Base-by-base conservation (phyloP, 345 rosid genomes). In the Salix dunnii region DNA sequence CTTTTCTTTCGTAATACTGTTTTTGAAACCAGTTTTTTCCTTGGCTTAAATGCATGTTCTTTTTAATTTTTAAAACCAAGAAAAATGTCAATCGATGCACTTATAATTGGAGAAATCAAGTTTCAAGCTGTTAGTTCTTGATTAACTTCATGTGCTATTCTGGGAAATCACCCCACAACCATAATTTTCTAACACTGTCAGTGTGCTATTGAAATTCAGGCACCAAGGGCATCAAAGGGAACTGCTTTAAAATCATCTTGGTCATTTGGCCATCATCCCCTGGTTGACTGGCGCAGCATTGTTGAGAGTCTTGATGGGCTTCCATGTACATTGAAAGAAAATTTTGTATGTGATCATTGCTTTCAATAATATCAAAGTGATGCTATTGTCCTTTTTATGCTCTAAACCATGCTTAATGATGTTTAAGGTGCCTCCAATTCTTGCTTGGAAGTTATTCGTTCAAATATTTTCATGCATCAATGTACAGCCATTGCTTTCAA, bases 381-480 rank as follows among this genome's bases (percentile, higher is more conserved):
- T 30, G 2, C 9, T 7, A 2, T 72, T 18, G 30, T 53, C 49
- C 27, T 33, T 53, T 35, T 51, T 66, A 60, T 49, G 36, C 53
- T 70, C 36, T 55, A 55, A 48, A 31, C 76, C 20, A 51, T 66
- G 28, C 27, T 17, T 66, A 62, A 64, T 51, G 36, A 67, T 35
- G 18, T 72, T 68, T 43, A 60, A 81, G 84, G 84, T 77, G 43
- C 65, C 84, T 65, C 65, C 78, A 27, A 16, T 73, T 51, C 78
- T 77, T 65, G 76, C 65, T 18, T 76, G 74, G 65, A 81, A 77
- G 74, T 70, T 74, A 43, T 70, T 74, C 60, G 7, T 63, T 66
- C 81, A 81, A 66, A 40, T 71, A 70, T 81, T 81, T 49, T 65
- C 76, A 55, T 40, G 77, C 68, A 74, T 77, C 35, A 81, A 74